Evolutionary conservation across 805 yeast genomes (phyloP).

Genomic region (Clavispora asparagi): DNA sequence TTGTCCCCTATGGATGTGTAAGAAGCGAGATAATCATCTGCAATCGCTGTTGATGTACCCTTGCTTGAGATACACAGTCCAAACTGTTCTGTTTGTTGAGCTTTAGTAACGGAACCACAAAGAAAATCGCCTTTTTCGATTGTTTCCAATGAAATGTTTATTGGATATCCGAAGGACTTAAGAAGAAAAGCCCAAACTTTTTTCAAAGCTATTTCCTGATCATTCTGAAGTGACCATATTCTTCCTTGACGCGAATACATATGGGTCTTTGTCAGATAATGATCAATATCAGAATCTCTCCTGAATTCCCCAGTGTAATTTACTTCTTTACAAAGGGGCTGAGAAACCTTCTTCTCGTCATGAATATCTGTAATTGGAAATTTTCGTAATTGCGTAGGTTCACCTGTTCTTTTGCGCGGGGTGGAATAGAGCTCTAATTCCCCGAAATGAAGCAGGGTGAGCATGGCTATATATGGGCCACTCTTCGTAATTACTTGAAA

Average conservation of each 20-base stretch:
- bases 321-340: no score
- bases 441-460: no score
- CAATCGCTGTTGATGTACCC: neutral
- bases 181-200: constrained; percentile 11
- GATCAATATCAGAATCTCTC: no score
- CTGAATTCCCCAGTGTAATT: neutral
- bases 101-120: neutral
- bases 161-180: constrained; percentile 10
- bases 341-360: no score
- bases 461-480: no score
- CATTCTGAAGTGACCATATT: constrained; percentile 5
- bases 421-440: no score
- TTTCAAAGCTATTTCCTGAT: constrained; percentile 10
- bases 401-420: no score
- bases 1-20: neutral
- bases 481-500: no score
- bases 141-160: neutral
- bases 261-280: neutral
- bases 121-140: neutral
- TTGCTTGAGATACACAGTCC: neutral
- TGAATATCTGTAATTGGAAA: no score
- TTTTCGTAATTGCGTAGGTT: no score
- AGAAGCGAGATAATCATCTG: neutral
- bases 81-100: neutral
- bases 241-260: constrained; percentile 1